Percentiles rank a stretch among this genome's conserved stretches.
Evolutionary conservation across 371 early-diverging fungal species (phyloP).

Genomic region (Mucor racemosus): DNA sequence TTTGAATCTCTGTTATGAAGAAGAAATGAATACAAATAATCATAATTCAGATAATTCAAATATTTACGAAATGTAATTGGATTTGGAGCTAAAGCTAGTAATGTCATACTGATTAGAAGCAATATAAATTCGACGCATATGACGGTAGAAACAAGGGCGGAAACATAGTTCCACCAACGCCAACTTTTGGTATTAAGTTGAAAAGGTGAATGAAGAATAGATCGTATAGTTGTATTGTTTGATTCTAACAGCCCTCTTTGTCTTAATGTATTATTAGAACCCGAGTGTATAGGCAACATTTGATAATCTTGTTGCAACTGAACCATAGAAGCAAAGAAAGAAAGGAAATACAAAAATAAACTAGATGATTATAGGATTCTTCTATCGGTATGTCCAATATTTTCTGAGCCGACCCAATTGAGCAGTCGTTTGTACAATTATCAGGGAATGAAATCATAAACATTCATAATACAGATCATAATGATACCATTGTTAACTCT

Average conservation of each 20-base stretch:
- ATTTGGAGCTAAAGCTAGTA: constrained; percentile 11
- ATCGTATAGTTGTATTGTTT: neutral
- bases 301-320: neutral
- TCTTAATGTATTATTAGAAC: neutral
- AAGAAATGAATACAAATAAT: neutral
- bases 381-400: neutral
- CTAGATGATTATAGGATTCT: neutral
- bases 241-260: constrained; percentile 5
- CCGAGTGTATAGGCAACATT: neutral
- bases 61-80: constrained; percentile 23
- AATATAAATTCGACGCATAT: constrained; percentile 14
- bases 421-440: neutral
- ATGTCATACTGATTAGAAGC: constrained; percentile 1
- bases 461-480: neutral
- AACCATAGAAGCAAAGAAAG: neutral
- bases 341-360: neutral
- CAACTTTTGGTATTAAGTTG: constrained; percentile 5
- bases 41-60: neutral
- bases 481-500: neutral
- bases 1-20: constrained; percentile 21
- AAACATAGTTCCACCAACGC: constrained; percentile 30
- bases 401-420: neutral
- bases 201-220: constrained; percentile 5
- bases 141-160: neutral
- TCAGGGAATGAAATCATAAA: too few species aligned